Evolutionary conservation across 2,329 filamentous ascomycete species (phyloP).

Genomic region (Pyrenochaeta sp.): DNA sequence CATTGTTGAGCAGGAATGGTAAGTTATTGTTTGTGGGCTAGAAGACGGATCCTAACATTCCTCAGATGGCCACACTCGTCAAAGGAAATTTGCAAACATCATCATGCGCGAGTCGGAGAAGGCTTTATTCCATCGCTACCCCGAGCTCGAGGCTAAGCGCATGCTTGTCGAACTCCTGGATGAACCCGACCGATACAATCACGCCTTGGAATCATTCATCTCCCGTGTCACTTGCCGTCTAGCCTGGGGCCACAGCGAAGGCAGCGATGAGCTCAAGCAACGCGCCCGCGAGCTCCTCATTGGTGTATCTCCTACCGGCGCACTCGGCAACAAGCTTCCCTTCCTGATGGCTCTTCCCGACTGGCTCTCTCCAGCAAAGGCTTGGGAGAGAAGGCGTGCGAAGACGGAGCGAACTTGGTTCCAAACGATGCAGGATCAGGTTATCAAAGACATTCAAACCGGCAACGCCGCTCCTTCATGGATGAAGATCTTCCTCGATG

Average conservation of each 20-base stretch:
- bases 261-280: constrained; percentile 56
- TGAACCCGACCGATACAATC: constrained; percentile 53
- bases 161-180: constrained; percentile 55
- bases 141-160: constrained; percentile 55
- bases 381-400: constrained; percentile 54
- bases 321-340: constrained; percentile 55
- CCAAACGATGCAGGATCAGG: constrained; percentile 53
- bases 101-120: constrained; percentile 56
- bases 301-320: constrained; percentile 56
- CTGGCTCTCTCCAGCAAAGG: constrained; percentile 51
- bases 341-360: constrained; percentile 56
- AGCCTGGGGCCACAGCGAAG: constrained; percentile 55
- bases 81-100: constrained; percentile 54
- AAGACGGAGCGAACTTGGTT: constrained; percentile 55
- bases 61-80: constrained; percentile 50
- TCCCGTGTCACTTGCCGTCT: constrained; percentile 56
- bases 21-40: constrained; percentile 14
- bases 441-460: constrained; percentile 43
- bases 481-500: constrained; percentile 54
- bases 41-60: constrained; percentile 32
- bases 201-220: constrained; percentile 55
- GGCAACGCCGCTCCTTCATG: constrained; percentile 49
- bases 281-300: constrained; percentile 56
- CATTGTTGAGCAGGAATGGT: constrained; percentile 54
- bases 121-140: constrained; percentile 52